Base-by-base conservation (phyloP, 116 monocot genomes). In the Papilionanthe hybrid region DNA sequence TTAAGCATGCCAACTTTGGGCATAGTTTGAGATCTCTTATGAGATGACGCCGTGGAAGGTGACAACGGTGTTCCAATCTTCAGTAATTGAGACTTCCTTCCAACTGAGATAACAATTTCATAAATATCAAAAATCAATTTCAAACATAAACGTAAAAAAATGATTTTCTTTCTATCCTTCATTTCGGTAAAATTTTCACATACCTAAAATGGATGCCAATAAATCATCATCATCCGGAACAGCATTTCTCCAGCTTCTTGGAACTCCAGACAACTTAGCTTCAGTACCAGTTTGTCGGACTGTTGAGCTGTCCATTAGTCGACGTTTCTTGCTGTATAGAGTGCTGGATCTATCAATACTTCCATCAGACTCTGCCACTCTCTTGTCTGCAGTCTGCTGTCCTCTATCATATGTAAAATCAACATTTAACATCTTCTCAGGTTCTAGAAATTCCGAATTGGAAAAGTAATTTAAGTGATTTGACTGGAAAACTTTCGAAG, bases 131-230 rank as follows among this genome's bases (percentile, higher is more conserved):
- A 17, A 53, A 53, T 53, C 53, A 32, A 71, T 12, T 10, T 71
- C 4, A 1, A 3, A 32, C 25, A 10, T 71, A 32, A 65, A 65
- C 22, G 23, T 13, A 53, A 53, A 53, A 53, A 18, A 0, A 53
- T 53, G 15, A 53, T 17, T 53, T 53, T 17, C 18, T 53, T 53
- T 53, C 90, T 76, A 79, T 37, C 90, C 72, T 84, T 81, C n/a
- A 17, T 53, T 53, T 17, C 53, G 13, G 53, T 53, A 17, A 30
- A 71, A 71, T 7, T 65, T n/a, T 23, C 25, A 23, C n/a, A 27
- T 65, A 99, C 99, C 99, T 93, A 99, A 81, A 77, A 99, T 99
- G 50, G 99, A 95, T 23, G 93, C 88, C 81, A 99, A 72, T 72
- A 99, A 93, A 90, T 99, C 91, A 82, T 99, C 99, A 84, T 88